Evolutionary conservation across 306 rosid genomes (phyloP), one percentile per base, ranked within the genome.

Genomic region (Casuarina glauca): DNA sequence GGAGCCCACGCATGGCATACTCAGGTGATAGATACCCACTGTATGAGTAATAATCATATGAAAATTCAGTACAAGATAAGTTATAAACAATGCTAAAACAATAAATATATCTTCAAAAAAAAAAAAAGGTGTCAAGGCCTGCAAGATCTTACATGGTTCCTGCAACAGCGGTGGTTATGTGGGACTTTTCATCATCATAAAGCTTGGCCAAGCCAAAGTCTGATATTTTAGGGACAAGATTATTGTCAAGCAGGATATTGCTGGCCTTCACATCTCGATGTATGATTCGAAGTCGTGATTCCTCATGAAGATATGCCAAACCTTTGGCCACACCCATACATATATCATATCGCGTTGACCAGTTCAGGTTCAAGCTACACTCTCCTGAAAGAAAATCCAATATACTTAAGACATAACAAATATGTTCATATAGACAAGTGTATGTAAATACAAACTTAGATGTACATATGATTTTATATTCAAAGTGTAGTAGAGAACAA

Each of bases 11-110:
- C 97, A 93, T 86, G 73, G 98, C 97, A 67, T 88, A 93, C 71
- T 91, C 94, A 17, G 94, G 97, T 71, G 94, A 96, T 84, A 91
- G 93, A 81, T 91, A 93, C 69, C 96, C 98, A 52, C 97, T 93
- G 53, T 70, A 90, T 42, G 53, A 61, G 5, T n/a, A 78, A 46
- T 39, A 68, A 80, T 55, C 41, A 50, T 44, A 77, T 45, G n/a
- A 74, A 5, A 54, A 12, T 51, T 81, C 64, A 9, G 61, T 67
- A 63, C 48, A 69, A 75, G 36, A 81, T 38, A 54, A 41, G 54
- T 64, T 45, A 44, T 39, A 62, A 73, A 58, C 9, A 78, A 5
- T 45, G 38, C 9, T 50, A 42, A 57, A 13, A 58, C 12, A 42
- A 49, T 48, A 46, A 71, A 11, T 8, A 72, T 51, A 54, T 20